phyloP scores from a whole-genome alignment of 106 monocot species.

The Posidonia australis region DNA sequence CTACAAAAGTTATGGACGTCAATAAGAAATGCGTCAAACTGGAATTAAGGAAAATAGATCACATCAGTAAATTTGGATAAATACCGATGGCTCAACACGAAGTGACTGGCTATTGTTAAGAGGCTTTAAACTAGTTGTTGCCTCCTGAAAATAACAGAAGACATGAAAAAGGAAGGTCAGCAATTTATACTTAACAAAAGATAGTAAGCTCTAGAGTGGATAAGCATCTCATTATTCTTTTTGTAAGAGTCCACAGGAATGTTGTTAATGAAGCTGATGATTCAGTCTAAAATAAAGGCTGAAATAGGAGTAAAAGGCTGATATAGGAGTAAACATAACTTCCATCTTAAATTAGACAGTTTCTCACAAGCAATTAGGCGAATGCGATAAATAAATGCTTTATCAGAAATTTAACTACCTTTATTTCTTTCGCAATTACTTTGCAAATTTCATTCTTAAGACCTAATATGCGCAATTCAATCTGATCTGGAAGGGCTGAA shows the following conservation, averaged over 20 bases:
- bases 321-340: not conserved
- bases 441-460: conserved; percentile 36
- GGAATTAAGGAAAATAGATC: not conserved
- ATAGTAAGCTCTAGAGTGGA: not conserved
- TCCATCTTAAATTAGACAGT: not conserved
- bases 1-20: conserved; percentile 15
- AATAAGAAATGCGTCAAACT: not conserved
- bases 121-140: conserved; percentile 16
- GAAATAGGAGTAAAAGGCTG: no score
- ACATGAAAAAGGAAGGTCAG: not conserved
- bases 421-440: conserved; percentile 40
- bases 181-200: not conserved
- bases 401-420: conserved; percentile 27
- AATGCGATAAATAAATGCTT: no score
- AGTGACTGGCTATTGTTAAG: conserved; percentile 9
- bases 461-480: conserved; percentile 38
- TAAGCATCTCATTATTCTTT: no score
- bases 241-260: no score
- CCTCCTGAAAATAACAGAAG: not conserved
- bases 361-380: no score
- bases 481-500: conserved; percentile 42
- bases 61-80: not conserved
- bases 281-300: no score
- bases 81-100: conserved; percentile 8
- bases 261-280: not conserved